Evolutionary conservation across 805 yeast species (phyloP), one percentile per base, ranked within the genome.

Genomic region (Zygotorulaspora chibaensis): DNA sequence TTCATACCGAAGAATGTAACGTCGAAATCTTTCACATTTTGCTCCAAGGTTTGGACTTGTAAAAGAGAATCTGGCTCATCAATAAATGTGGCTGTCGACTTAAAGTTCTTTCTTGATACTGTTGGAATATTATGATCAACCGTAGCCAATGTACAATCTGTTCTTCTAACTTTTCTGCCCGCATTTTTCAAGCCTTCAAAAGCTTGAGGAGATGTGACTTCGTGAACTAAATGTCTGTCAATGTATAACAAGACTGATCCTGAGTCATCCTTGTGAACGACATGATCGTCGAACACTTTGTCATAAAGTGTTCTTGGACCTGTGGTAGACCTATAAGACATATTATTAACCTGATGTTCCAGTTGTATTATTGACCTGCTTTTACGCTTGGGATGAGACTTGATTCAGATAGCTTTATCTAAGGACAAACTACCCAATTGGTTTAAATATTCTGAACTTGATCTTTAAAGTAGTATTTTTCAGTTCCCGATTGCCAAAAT

Each of bases 121-220:
- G 99, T 93, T 56, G 99, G 99, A 56, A 93, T 93, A 69, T 93
- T 93, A 78, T 93, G 96, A 69, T 91, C 96, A 26, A 88, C 96
- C 1, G 98, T 88, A 42, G 96, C 96, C 56, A 90, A 75, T 43
- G 97, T 88, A 72, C 96, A 87, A 68, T 90, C 96, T 25, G 76
- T 73, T 73, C 99, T 81, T 75, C 99, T 84, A 43, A 93, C 96
- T 48, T 68, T 66, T 74, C 99, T 83, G 39, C 84, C 87, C 12
- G 97, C 96, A 61, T 81, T 84, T 53, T 75, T 78, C 59, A 93
- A 77, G 41, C 99, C 99, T 72, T 93, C 99, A 63, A 93, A 93
- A 9, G 99, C 99, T 70, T 93, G 99, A 29, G 99, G 99, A 25
- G 98, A 91, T 1, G 99, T 93, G 43, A 93, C 99, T 72, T 93